These are phyloP conservation scores for Solioccasus polychromus DNA, from an alignment of 768 basidiomycete species.

Conservation along the genomic window DNA sequence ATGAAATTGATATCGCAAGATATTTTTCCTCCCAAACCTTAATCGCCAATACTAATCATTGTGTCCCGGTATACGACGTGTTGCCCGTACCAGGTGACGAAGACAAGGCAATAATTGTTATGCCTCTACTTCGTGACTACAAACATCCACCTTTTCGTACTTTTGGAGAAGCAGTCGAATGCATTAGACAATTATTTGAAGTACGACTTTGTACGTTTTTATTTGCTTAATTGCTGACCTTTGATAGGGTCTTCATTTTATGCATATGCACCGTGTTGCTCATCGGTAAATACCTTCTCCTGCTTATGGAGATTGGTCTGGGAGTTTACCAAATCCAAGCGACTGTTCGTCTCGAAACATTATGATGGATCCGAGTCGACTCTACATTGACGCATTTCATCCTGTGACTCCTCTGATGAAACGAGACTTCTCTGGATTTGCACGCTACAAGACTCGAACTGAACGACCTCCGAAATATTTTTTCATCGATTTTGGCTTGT, in stretches of 20 bases:
- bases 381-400: slow-evolving; percentile 32
- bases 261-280: slow-evolving; percentile 20
- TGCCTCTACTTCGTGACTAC: slow-evolving; percentile 35
- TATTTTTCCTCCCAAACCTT: slow-evolving; percentile 10
- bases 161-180: slow-evolving; percentile 17
- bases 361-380: slow-evolving; percentile 26
- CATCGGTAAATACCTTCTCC: slow-evolving; percentile 5
- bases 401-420: slow-evolving; percentile 12
- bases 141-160: slow-evolving; percentile 25
- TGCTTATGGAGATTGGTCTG: background rate
- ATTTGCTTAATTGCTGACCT: background rate
- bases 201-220: slow-evolving; percentile 1
- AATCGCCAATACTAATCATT: slow-evolving; percentile 28
- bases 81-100: slow-evolving; percentile 10
- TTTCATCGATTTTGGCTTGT: slow-evolving; percentile 21
- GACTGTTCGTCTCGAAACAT: slow-evolving; percentile 32
- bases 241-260: slow-evolving; percentile 23
- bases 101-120: slow-evolving; percentile 23
- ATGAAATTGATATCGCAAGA: slow-evolving; percentile 32
- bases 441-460: slow-evolving; percentile 14
- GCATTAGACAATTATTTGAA: slow-evolving; percentile 32
- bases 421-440: slow-evolving; percentile 19
- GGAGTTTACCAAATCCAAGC: slow-evolving; percentile 9
- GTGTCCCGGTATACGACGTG: slow-evolving; percentile 30
- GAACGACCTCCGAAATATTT: slow-evolving; percentile 19